Conservation (phyloP, 306 rosid species). For the Argentina anserina region DNA sequence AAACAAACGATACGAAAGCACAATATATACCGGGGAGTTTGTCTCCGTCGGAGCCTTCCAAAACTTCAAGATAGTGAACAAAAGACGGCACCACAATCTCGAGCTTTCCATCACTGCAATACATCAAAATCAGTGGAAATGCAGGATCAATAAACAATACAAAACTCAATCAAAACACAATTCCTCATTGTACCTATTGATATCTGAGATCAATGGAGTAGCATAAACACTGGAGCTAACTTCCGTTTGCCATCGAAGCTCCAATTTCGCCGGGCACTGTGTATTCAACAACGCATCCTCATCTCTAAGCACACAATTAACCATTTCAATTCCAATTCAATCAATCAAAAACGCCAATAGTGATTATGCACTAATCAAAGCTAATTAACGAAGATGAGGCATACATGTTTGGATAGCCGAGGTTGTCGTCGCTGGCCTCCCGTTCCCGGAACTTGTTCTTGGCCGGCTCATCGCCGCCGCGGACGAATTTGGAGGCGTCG, state of each 20-base stretch:
- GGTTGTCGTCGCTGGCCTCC: constrained; percentile 80
- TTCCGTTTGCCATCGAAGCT: constrained; percentile 98
- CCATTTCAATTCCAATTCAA: not conserved
- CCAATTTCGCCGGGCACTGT: constrained; percentile 87
- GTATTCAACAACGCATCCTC: constrained; percentile 89
- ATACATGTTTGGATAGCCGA: constrained; percentile 80
- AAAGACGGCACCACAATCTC: constrained; percentile 94
- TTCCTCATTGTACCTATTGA: constrained; percentile 60
- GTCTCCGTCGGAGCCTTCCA: constrained; percentile 98
- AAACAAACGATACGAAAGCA: not conserved
- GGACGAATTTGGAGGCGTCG: constrained; percentile 31
- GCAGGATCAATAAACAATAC: not conserved
- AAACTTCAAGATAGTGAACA: constrained; percentile 94
- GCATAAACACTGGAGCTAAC: constrained; percentile 97
- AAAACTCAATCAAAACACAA: not conserved
- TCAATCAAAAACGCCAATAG: constrained; percentile 11
- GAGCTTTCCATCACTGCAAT: constrained; percentile 93
- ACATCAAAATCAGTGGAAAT: constrained; percentile 4
- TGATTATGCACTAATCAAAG: not conserved
- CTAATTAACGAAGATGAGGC: not conserved
- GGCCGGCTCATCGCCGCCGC: constrained; percentile 51
- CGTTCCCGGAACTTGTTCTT: constrained; percentile 74
- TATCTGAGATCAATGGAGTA: constrained; percentile 87
- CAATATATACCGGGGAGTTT: constrained; percentile 80
- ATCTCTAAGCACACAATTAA: constrained; percentile 41